Evolutionary conservation across 805 yeast species (phyloP), one percentile per base, ranked within the genome.

Genomic region (Priceomyces haplophilus): DNA sequence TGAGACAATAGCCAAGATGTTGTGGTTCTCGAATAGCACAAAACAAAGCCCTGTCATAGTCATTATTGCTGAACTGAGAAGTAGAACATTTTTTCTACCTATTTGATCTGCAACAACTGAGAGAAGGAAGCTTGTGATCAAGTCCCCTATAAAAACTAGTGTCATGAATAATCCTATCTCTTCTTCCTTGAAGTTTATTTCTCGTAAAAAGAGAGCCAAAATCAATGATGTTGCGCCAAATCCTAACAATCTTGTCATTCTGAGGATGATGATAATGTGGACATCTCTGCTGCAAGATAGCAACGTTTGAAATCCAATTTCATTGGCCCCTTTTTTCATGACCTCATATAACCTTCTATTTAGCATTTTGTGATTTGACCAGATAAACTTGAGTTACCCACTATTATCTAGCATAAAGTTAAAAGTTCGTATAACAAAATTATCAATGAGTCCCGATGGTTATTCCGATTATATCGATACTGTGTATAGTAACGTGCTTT

Each of bases 151-250:
- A 43, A 74, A 62, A 2, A 78, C 74, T 8, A 68, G 40, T 0
- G 82, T 67, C 69, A 78, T 67, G 45, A 77, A 72, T 12, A 71
- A 32, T 1, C 84, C 84, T 11, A 75, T 73, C 36, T 53, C 42
- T n/a, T 60, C 55, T 40, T 75, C 79, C 8, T 56, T 47, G 17
- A 77, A 58, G 3, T 71, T 73, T 11, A 69, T 54, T 30, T 64
- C 64, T 29, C 65, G 65, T 49, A 79, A 61, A 47, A 65, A 78
- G 34, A 73, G 54, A 2, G 74, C 80, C 34, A 78, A 46, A 16
- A 69, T 61, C 35, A 70, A 54, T 11, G 69, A 58, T 4, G 66
- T 58, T 3, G 66, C 72, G 21, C 73, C 70, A 42, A 64, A 70
- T 7, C 65, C 63, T 20, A 61, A 48, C 34, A 65, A 54, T 39